Conservation (phyloP, 1,139 yeast genomes). For the Pneumocystis jirovecii region DNA sequence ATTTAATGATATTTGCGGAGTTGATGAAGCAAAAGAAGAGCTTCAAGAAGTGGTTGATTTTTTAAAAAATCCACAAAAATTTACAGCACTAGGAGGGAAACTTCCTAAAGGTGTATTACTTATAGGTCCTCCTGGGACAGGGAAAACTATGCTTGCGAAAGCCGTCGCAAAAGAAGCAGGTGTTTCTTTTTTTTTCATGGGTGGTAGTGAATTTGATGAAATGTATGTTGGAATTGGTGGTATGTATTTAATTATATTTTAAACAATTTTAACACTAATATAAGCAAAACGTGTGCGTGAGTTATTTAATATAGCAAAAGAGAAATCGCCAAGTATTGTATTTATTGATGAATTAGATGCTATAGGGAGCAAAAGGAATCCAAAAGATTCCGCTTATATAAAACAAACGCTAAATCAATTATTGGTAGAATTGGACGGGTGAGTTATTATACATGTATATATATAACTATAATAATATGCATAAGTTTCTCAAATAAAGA, state of each 20-base stretch:
- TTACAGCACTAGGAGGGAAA: slow-evolving; percentile 93
- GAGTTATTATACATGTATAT: neutral
- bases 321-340: slow-evolving; percentile 90
- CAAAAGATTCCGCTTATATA: slow-evolving; percentile 94
- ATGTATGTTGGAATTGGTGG: slow-evolving; percentile 96
- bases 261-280: neutral
- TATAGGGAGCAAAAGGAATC: slow-evolving; percentile 93
- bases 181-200: slow-evolving; percentile 95
- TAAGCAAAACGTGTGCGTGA: slow-evolving; percentile 79
- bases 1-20: slow-evolving; percentile 90
- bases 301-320: slow-evolving; percentile 80
- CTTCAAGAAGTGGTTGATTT: slow-evolving; percentile 93
- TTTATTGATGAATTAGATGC: slow-evolving; percentile 96
- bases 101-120: slow-evolving; percentile 90
- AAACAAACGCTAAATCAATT: slow-evolving; percentile 93
- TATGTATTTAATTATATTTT: neutral
- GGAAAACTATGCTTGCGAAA: slow-evolving; percentile 90
- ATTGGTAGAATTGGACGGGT: slow-evolving; percentile 86
- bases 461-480: neutral
- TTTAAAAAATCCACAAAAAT: slow-evolving; percentile 86
- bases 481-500: slow-evolving; percentile 21
- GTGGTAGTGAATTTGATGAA: slow-evolving; percentile 96
- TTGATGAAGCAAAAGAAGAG: slow-evolving; percentile 96
- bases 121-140: slow-evolving; percentile 99
- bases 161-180: slow-evolving; percentile 99